Evolutionary conservation across 2,329 filamentous ascomycete species (phyloP).

Genomic region (Cladosporium sp.): DNA sequence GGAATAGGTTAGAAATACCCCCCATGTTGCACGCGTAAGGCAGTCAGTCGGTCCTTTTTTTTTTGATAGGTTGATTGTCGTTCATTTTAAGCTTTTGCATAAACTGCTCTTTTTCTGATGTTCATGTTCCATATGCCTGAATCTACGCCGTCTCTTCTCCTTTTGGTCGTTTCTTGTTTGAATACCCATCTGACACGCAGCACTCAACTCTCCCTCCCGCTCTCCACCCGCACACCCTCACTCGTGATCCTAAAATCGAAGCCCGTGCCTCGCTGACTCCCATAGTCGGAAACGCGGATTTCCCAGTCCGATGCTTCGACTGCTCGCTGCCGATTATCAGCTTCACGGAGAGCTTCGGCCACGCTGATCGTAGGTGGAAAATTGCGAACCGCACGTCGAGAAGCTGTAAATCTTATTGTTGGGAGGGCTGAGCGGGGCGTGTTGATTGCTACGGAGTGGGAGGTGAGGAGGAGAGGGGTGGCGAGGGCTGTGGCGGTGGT

Average conservation of each 20-base stretch:
- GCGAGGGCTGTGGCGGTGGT: conserved; percentile 23
- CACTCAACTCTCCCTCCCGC: background rate
- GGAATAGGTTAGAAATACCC: conserved; percentile 1
- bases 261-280: conserved; percentile 24
- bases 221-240: conserved; percentile 23
- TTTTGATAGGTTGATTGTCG: background rate
- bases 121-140: background rate
- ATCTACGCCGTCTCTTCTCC: background rate
- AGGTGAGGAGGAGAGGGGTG: conserved; percentile 32
- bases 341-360: conserved; percentile 40
- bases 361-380: conserved; percentile 42
- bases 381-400: conserved; percentile 36
- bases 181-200: background rate
- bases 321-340: background rate
- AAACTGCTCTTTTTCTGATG: background rate
- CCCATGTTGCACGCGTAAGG: background rate
- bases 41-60: background rate
- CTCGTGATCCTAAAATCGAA: conserved; percentile 29
- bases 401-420: conserved; percentile 32
- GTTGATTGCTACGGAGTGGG: conserved; percentile 18
- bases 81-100: background rate
- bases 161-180: background rate
- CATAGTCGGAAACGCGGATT: conserved; percentile 24
- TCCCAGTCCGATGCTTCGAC: background rate
- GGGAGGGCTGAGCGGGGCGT: conserved; percentile 23